These are phyloP conservation scores for Misopates orontium DNA, from an alignment of 257 asterid genomes.

Conservation along the genomic window DNA sequence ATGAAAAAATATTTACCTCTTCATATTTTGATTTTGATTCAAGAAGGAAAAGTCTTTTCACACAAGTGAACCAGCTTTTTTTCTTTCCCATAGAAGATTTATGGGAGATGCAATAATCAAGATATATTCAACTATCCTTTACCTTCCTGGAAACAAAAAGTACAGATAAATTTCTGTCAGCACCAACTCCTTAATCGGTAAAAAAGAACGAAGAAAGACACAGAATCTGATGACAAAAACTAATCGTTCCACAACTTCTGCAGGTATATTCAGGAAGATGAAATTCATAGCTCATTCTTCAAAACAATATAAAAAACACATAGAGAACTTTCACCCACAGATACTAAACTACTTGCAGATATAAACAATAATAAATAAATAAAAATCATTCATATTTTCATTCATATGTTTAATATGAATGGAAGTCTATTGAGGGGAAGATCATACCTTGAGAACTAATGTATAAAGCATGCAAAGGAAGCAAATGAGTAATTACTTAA, in stretches of 20 bases:
- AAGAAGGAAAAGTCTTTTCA: constrained; percentile 61
- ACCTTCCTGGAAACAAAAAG: constrained; percentile 5
- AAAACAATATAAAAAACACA: no score
- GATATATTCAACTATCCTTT: constrained; percentile 2
- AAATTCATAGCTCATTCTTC: constrained; percentile 8
- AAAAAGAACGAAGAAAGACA: no score
- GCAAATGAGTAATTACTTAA: constrained; percentile 9
- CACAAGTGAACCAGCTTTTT: constrained; percentile 67
- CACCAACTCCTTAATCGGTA: no score
- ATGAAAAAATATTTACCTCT: constrained; percentile 39
- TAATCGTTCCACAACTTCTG: neutral
- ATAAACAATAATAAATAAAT: neutral
- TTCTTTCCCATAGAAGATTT: constrained; percentile 63
- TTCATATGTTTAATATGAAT: neutral
- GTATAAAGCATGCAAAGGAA: constrained; percentile 34
- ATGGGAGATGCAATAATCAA: constrained; percentile 16
- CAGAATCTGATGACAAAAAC: neutral
- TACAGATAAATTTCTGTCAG: no score
- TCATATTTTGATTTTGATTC: constrained; percentile 55
- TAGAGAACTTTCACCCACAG: neutral
- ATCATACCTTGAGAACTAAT: constrained; percentile 21
- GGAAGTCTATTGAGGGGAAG: neutral
- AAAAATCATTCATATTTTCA: neutral
- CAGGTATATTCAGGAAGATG: constrained; percentile 10
- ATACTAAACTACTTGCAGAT: neutral